Evolutionary conservation across 176 grass and related monocot genomes (phyloP).

Genomic region (Urochloa ruziziensis): DNA sequence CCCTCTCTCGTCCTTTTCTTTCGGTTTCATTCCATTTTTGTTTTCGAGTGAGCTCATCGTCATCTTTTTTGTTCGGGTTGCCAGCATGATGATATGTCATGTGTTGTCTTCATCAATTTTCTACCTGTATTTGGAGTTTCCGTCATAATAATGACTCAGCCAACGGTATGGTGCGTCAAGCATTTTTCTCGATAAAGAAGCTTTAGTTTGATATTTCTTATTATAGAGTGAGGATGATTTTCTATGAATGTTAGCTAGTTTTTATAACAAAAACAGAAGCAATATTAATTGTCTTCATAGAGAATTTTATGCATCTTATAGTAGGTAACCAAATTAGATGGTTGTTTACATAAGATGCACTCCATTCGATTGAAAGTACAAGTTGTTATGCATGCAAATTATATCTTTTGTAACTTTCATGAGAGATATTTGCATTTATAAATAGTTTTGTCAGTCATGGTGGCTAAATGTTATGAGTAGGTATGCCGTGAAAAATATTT

Average conservation of each 20-base stretch:
- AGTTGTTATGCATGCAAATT: neutral
- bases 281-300: neutral
- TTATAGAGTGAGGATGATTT: neutral
- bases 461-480: neutral
- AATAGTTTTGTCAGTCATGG: neutral
- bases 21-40: constrained; percentile 40
- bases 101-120: constrained; percentile 27
- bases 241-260: neutral
- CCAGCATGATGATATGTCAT: constrained; percentile 27
- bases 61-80: constrained; percentile 30
- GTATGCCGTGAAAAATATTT: neutral
- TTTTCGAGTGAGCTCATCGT: constrained; percentile 38
- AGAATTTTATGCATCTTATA: neutral
- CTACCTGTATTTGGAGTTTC: constrained; percentile 14
- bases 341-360: neutral
- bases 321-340: neutral
- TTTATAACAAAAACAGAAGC: neutral
- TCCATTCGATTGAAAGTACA: neutral
- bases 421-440: neutral
- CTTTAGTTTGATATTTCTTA: neutral
- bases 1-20: constrained; percentile 43
- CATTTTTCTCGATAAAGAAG: neutral
- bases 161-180: neutral
- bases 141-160: neutral
- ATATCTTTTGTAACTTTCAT: neutral